Conservation (phyloP, 176 grass and related monocot species). For the Cenchrus purpureus region DNA sequence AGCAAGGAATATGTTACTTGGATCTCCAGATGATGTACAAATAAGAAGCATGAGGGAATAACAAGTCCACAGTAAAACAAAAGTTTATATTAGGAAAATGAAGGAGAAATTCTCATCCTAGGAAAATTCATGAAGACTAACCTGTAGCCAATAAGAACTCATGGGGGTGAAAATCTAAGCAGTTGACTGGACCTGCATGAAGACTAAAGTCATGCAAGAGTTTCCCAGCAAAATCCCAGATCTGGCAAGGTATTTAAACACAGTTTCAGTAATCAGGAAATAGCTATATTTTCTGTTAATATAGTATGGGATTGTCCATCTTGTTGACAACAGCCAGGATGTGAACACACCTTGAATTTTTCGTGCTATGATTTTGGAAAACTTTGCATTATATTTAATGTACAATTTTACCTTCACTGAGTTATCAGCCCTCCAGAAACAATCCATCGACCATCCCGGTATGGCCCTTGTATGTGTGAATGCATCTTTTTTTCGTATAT, state of each 20-base stretch:
- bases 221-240: conserved; percentile 97
- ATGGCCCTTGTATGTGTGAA: conserved; percentile 95
- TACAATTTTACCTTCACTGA: conserved; percentile 68
- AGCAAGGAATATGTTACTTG: conserved; percentile 36
- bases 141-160: conserved; percentile 93
- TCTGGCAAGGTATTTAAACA: conserved; percentile 50
- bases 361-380: not conserved
- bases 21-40: conserved; percentile 22
- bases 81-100: not conserved
- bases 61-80: not conserved
- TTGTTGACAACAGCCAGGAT: conserved; percentile 15
- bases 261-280: conserved; percentile 32
- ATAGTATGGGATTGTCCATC: conserved; percentile 12
- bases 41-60: not conserved
- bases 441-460: conserved; percentile 92
- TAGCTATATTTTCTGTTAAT: conserved; percentile 23
- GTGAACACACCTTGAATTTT: not conserved
- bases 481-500: conserved; percentile 84
- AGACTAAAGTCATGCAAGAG: conserved; percentile 79
- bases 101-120: not conserved
- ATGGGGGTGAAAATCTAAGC: conserved; percentile 87
- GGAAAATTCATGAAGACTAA: conserved; percentile 30
- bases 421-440: conserved; percentile 82
- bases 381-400: not conserved
- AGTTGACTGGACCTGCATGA: conserved; percentile 87